Evolutionary conservation across 2,329 filamentous ascomycete species (phyloP), one percentile per base, ranked within the genome.

Genomic region (Fusarium longipes): DNA sequence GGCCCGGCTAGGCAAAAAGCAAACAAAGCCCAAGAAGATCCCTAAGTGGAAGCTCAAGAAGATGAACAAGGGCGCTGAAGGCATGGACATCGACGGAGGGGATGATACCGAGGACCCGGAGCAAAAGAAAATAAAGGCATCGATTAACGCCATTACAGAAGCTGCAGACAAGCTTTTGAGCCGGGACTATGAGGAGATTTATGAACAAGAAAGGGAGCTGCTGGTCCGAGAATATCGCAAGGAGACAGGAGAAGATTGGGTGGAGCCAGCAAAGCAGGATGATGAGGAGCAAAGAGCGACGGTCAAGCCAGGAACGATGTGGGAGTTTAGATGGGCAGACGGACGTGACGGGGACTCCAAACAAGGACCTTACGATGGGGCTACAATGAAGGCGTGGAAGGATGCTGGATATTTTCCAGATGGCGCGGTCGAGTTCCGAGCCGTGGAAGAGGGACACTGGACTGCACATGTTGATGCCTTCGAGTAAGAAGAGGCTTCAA

Each of bases 271-370:
- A 18, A 73, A 73, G 32, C 71, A 53, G 24, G 58, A 67, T 22
- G 57, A 63, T n/a, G 56, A 68, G 40, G 45, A 17, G n/a, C 40
- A 62, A 29, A 54, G 52, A 22, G 22, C 54, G 52, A 43, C 66
- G 55, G 57, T 71, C 64, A 62, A 68, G 39, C 52, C 60, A 49
- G 72, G 68, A 35, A 68, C 65, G 18, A 75, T 72, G 71, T 99
- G 95, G 94, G 92, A 98, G 78, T 99, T 93, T 77, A 87, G 93
- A 59, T 99, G 96, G 96, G 90, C 89, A 36, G 93, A 97, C 76
- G 93, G 92, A 18, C 86, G 93, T 38, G 95, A 97, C 74, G 91
- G 88, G 27, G 92, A 87, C 12, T 86, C 87, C 45, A 86, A 87
- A 58, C 93, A 99, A 77, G 96, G 96, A 0, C 95, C 96, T 0